phyloP scores from a whole-genome alignment of 306 rosid species.

The Astragalus glycyphyllos region DNA sequence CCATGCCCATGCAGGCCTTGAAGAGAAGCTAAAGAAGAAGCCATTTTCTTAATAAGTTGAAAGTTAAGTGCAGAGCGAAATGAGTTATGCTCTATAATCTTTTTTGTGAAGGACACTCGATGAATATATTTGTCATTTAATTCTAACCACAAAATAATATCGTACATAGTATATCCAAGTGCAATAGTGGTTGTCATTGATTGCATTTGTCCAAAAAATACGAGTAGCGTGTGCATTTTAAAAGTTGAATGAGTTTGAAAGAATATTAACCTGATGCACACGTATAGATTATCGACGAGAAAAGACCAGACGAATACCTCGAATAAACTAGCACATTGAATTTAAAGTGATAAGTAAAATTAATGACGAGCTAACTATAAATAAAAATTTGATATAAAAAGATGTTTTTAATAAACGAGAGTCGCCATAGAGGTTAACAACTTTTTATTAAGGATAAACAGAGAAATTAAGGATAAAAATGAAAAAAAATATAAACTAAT shows the following conservation, averaged over 20 bases:
- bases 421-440: too few relatives aligned
- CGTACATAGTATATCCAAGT: neutral
- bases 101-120: neutral
- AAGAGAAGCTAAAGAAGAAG: constrained; percentile 52
- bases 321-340: too few relatives aligned
- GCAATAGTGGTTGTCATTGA: constrained; percentile 25
- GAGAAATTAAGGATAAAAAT: too few relatives aligned
- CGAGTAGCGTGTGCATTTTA: neutral
- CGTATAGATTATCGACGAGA: too few relatives aligned
- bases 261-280: neutral
- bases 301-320: too few relatives aligned
- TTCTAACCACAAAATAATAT: constrained; percentile 44
- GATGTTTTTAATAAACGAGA: too few relatives aligned
- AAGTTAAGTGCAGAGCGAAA: neutral
- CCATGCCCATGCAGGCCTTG: constrained; percentile 44
- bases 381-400: too few relatives aligned
- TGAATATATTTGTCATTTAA: constrained; percentile 19
- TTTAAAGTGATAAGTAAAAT: too few relatives aligned
- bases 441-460: too few relatives aligned
- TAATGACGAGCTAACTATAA: too few relatives aligned
- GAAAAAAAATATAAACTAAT: too few relatives aligned
- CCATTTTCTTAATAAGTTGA: constrained; percentile 51
- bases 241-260: constrained; percentile 8
- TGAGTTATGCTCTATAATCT: constrained; percentile 10
- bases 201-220: neutral